Base-by-base conservation (phyloP, 106 monocot genomes). In the Ottelia alismoides region DNA sequence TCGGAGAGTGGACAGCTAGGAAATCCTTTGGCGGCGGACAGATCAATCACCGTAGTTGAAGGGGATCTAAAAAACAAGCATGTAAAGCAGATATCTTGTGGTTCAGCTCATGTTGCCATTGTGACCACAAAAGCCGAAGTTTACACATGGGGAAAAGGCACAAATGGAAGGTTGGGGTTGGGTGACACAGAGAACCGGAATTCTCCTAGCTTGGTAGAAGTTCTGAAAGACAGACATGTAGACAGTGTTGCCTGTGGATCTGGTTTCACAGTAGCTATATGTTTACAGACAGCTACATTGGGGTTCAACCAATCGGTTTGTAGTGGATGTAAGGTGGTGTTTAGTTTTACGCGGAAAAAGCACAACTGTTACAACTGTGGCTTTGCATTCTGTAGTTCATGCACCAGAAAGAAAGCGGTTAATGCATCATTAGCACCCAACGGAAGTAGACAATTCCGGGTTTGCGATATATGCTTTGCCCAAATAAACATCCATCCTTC, bases 351-450 rank as follows among this genome's bases (percentile, higher is more conserved):
- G 11, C 69, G 74, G 31, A 93, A 80, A 70, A 84, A 68, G 25
- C 93, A 93, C 57, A 72, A 78, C 44, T 93, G 93, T 69, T 93
- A 84, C 48, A 75, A 81, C 47, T 93, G 93, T 66, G 73, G 80
- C 11, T 69, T 26, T 45, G 53, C 66, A 21, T 80, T 80, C 52
- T 93, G 93, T 56, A 71, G 78, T 75, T 74, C 83, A 7, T 93
- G 93, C 51, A 88, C 79, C 20, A 72, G 72, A 31, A 84, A 73
- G 3, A 93, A 78, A 55, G 57, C 65, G 30, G 22, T 30, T 21
- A 80, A 70, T 57, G 83, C 82, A 19, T 65, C 81, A 31, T 62
- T 92, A 24, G 82, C 79, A 45, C 79, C 76, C 29, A 65, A 72
- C 25, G 72, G 59, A 51, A 58, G 6, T 55, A 83, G 68, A 58